Percentiles rank a stretch among this genome's conserved stretches.
Conservation (phyloP, 2,329 filamentous ascomycete species). For the Aureobasidium sp. region DNA sequence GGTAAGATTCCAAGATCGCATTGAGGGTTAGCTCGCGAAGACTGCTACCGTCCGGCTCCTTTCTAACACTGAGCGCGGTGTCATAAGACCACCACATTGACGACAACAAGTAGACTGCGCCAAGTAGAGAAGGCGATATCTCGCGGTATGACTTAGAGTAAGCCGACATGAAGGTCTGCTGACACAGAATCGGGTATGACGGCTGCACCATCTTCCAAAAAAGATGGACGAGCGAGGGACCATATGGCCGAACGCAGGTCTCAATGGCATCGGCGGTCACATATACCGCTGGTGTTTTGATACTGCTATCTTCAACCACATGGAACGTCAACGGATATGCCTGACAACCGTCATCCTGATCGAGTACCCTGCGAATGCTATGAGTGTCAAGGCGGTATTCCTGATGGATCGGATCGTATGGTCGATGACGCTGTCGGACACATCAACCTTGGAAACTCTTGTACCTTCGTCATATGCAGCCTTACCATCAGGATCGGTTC, state of each 20-base stretch:
- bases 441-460: too few species aligned
- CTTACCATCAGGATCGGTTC: not conserved
- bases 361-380: too few species aligned
- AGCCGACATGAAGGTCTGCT: conserved; percentile 68
- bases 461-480: too few species aligned
- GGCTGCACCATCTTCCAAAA: conserved; percentile 75
- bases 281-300: too few species aligned
- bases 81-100: conserved; percentile 69
- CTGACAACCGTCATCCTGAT: too few species aligned
- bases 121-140: conserved; percentile 65
- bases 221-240: conserved; percentile 73
- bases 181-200: conserved; percentile 65
- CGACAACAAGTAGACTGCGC: conserved; percentile 69
- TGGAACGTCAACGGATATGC: too few species aligned
- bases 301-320: too few species aligned
- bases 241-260: conserved; percentile 73
- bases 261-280: conserved; percentile 83
- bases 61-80: conserved; percentile 52
- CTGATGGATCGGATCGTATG: too few species aligned
- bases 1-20: conserved; percentile 42
- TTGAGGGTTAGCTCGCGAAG: conserved; percentile 40
- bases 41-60: conserved; percentile 45
- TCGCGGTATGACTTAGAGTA: conserved; percentile 64
- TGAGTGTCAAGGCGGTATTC: too few species aligned
- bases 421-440: too few species aligned